Percentiles rank a stretch among this genome's conserved stretches.
phyloP scores from a whole-genome alignment of 2,329 filamentous ascomycete species.

The Fusarium marasasianum region DNA sequence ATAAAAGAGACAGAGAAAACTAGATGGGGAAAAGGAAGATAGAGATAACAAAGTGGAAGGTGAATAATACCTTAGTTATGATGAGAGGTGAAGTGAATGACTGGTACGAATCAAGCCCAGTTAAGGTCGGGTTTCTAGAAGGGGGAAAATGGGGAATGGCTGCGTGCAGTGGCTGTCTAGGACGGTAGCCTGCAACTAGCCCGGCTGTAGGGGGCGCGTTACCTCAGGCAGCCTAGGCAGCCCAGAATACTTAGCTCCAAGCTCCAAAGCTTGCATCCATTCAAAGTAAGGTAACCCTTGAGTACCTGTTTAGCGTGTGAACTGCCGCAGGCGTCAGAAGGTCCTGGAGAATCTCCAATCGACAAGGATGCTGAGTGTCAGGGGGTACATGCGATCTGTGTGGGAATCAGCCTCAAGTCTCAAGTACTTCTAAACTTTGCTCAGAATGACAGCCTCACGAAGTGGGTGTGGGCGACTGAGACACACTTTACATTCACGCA shows the following conservation, averaged over 20 bases:
- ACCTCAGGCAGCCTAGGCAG: neutral
- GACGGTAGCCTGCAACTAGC: neutral
- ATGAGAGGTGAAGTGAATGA: slow-evolving; percentile 1
- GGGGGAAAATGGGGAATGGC: slow-evolving; percentile 12
- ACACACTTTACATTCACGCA: slow-evolving; percentile 26
- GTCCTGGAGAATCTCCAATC: slow-evolving; percentile 13
- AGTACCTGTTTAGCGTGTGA: slow-evolving; percentile 30
- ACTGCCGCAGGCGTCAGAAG: slow-evolving; percentile 35
- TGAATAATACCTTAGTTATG: neutral
- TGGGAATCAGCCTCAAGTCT: slow-evolving; percentile 15
- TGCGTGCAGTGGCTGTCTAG: slow-evolving; percentile 12
- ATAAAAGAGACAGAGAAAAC: neutral
- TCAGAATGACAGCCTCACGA: slow-evolving; percentile 25
- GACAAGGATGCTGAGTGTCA: slow-evolving; percentile 3
- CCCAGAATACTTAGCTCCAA: neutral
- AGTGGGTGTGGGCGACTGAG: slow-evolving; percentile 26
- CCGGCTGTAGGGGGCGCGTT: neutral
- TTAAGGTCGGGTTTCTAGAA: slow-evolving; percentile 29
- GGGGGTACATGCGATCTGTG: slow-evolving; percentile 17
- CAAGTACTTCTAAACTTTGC: slow-evolving; percentile 10
- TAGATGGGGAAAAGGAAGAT: neutral
- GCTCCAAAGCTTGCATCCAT: neutral
- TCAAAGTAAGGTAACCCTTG: neutral
- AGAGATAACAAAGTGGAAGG: slow-evolving; percentile 7
- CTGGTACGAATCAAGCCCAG: neutral